These are phyloP conservation scores for Viridothelium virens DNA, from an alignment of 495 filamentous ascomycete species.

Conservation along the genomic window DNA sequence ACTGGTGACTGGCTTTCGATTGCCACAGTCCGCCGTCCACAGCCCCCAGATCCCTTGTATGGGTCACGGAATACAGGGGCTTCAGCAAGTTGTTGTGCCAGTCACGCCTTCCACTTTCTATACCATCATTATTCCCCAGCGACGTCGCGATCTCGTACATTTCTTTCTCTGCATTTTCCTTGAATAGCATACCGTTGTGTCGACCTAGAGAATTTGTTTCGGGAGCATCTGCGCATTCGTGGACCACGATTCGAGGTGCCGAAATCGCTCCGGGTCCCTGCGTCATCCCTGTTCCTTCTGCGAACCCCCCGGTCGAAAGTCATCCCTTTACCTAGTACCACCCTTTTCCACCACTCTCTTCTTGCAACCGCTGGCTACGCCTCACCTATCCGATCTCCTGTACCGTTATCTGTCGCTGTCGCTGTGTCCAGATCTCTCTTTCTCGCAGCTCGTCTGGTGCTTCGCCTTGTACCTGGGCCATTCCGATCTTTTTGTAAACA, in stretches of 20 bases:
- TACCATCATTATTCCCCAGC: background rate
- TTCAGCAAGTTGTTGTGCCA: background rate
- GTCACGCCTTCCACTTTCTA: background rate
- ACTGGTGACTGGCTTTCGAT: slow-evolving; percentile 4
- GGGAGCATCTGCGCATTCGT: background rate
- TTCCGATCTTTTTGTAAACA: background rate
- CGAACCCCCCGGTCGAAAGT: background rate
- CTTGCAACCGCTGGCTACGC: background rate
- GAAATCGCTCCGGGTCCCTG: background rate
- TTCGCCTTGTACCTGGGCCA: background rate
- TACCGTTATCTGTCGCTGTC: background rate
- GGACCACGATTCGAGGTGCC: background rate
- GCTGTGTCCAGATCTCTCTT: background rate
- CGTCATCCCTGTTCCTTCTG: slow-evolving; percentile 5
- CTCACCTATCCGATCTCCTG: background rate
- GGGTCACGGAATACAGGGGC: background rate
- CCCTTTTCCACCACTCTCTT: slow-evolving; percentile 11
- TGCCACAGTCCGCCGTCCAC: background rate
- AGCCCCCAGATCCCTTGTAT: background rate
- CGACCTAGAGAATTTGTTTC: background rate
- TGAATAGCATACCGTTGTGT: background rate
- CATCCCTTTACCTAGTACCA: slow-evolving; percentile 9
- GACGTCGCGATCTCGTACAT: background rate
- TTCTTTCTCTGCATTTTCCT: background rate
- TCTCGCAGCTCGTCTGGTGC: background rate